A percentile compares a stretch with the other conserved stretches of the same genome.
Evolutionary conservation across 192 early-diverging fungal genomes (phyloP).

Genomic region (Coemansia sp.): DNA sequence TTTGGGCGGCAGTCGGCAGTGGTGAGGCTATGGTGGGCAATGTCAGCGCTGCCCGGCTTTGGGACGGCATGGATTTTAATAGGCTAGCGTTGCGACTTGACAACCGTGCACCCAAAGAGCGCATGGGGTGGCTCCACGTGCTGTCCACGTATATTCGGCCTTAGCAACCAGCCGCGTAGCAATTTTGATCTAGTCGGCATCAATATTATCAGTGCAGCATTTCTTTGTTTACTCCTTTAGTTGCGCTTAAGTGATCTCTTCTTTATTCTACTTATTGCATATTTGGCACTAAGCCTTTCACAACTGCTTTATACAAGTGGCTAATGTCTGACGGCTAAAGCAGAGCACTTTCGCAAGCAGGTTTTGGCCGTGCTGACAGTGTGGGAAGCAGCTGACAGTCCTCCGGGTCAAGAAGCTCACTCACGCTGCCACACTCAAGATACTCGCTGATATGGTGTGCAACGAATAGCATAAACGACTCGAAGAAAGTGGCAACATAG

Average conservation of each 20-base stretch:
- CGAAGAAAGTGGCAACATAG: background rate
- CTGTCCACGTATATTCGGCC: background rate
- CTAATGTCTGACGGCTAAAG: too few species aligned
- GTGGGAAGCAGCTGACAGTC: background rate
- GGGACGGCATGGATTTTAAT: slow-evolving; percentile 33
- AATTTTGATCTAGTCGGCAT: too few species aligned
- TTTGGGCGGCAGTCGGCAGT: slow-evolving; percentile 23
- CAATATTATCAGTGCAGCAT: too few species aligned
- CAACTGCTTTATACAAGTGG: too few species aligned
- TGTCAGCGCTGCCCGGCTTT: slow-evolving; percentile 9
- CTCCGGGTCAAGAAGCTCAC: background rate
- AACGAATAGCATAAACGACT: background rate
- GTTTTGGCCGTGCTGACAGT: too few species aligned
- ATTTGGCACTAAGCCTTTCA: too few species aligned
- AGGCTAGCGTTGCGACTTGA: slow-evolving; percentile 35
- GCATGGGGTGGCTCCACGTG: slow-evolving; percentile 27
- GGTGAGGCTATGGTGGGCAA: slow-evolving; percentile 14
- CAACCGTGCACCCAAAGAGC: slow-evolving; percentile 30
- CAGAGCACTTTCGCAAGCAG: too few species aligned
- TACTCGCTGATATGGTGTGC: background rate
- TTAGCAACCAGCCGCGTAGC: too few species aligned
- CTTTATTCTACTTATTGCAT: too few species aligned
- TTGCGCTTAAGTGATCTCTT: too few species aligned
- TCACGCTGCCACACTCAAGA: background rate
- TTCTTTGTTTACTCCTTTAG: too few species aligned